Evolutionary conservation across 352 stramenopile species (phyloP).

Genomic region (Globisporangium solare): DNA sequence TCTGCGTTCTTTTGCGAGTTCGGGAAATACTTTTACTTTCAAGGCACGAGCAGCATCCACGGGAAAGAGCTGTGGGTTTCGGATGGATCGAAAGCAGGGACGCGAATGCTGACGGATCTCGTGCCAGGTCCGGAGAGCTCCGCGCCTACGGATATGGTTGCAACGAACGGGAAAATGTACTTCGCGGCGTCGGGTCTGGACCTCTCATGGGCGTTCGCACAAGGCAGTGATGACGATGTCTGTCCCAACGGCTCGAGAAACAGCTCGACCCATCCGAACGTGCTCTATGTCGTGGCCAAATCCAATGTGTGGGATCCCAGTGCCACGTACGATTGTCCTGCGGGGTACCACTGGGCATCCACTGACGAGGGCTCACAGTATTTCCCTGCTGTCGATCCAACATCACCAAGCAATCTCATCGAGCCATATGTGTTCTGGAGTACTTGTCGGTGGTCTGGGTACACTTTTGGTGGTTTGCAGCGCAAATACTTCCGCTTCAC

Average conservation of each 20-base stretch:
- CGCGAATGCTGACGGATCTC: conserved; percentile 53
- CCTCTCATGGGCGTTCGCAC: conserved; percentile 30
- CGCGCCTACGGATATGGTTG: conserved; percentile 31
- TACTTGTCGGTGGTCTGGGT: conserved; percentile 70
- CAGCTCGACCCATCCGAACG: conserved; percentile 27
- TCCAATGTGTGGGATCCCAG: conserved; percentile 38
- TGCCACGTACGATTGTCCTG: conserved; percentile 62
- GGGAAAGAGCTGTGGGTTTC: conserved; percentile 71
- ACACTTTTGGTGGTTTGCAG: conserved; percentile 35
- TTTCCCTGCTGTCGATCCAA: conserved; percentile 13
- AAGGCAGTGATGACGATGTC: too few relatives aligned
- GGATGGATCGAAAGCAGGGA: conserved; percentile 36
- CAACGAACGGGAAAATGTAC: conserved; percentile 43
- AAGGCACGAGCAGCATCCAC: conserved; percentile 28
- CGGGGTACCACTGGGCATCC: conserved; percentile 61
- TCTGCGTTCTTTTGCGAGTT: conserved; percentile 15
- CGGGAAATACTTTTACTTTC: conserved; percentile 37
- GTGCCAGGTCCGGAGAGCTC: conserved; percentile 38
- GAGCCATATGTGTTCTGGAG: conserved; percentile 64
- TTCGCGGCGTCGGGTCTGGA: conserved; percentile 76
- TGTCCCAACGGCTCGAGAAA: conserved; percentile 40
- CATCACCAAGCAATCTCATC: conserved; percentile 10
- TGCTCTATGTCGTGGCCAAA: conserved; percentile 59
- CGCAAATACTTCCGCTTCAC: conserved; percentile 71
- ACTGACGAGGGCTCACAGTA: conserved; percentile 29